Evolutionary conservation across 1,284 basidiomycete species (phyloP).

Genomic region (Boletus semigastroideus): DNA sequence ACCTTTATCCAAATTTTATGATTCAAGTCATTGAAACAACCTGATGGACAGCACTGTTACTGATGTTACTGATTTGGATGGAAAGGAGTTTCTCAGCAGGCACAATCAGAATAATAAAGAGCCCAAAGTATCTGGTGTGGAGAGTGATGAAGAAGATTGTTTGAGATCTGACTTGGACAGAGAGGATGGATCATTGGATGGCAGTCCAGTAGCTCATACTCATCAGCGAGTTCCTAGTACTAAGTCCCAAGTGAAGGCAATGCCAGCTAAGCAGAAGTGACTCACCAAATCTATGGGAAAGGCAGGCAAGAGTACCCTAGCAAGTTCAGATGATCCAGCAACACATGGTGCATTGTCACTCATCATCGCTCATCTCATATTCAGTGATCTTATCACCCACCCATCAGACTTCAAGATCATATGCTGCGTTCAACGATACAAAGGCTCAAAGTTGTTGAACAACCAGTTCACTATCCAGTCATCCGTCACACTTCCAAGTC

Average conservation of each 20-base stretch:
- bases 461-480: neutral
- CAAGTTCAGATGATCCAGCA: neutral
- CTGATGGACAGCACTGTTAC: neutral
- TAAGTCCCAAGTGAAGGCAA: neutral
- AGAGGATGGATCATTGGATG: neutral
- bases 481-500: neutral
- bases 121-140: neutral
- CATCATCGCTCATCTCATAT: neutral
- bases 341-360: neutral
- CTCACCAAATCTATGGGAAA: neutral
- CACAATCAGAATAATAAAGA: neutral
- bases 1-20: neutral
- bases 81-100: neutral
- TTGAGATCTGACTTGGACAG: neutral
- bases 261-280: neutral
- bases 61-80: neutral
- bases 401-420: neutral
- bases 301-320: neutral
- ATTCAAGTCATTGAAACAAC: neutral
- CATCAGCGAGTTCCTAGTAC: neutral
- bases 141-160: neutral
- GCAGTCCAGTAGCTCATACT: neutral
- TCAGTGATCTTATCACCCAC: neutral
- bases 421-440: neutral
- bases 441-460: neutral